Conservation (phyloP, 495 filamentous ascomycete genomes). For the Clavariopsis aquatica region DNA sequence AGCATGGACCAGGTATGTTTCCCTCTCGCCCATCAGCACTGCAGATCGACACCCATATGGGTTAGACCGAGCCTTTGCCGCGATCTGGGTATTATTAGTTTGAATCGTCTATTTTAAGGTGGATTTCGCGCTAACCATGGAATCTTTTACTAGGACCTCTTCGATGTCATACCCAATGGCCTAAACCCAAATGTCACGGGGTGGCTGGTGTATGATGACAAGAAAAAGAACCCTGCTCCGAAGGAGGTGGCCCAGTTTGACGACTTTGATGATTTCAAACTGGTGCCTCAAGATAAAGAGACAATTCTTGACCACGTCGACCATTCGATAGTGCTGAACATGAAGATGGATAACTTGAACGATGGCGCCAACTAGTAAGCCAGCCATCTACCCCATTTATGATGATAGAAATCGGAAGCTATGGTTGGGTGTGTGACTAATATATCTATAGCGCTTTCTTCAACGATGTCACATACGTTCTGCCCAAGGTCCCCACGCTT, state of each 20-base stretch:
- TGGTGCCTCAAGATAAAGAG: constrained; percentile 67
- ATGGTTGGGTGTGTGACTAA: neutral
- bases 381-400: neutral
- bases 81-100: neutral
- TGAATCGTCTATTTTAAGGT: neutral
- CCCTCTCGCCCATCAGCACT: neutral
- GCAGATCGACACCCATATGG: neutral
- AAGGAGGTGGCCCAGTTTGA: constrained; percentile 53
- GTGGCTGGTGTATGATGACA: constrained; percentile 73
- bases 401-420: neutral
- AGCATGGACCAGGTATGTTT: constrained; percentile 55
- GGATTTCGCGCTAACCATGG: constrained; percentile 19
- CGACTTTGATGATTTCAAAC: constrained; percentile 70
- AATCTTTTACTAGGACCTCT: constrained; percentile 56
- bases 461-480: constrained; percentile 74
- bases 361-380: constrained; percentile 75
- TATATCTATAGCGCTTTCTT: constrained; percentile 64
- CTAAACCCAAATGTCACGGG: constrained; percentile 78
- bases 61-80: constrained; percentile 8
- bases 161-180: constrained; percentile 63
- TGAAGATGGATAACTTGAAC: constrained; percentile 69
- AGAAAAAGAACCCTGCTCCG: constrained; percentile 59
- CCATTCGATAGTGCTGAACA: constrained; percentile 60
- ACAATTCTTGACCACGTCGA: constrained; percentile 59
- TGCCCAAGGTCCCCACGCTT: constrained; percentile 75